Evolutionary conservation across 768 basidiomycete genomes (phyloP), one percentile per base, ranked within the genome.

Genomic region (Lactarius evosmus): DNA sequence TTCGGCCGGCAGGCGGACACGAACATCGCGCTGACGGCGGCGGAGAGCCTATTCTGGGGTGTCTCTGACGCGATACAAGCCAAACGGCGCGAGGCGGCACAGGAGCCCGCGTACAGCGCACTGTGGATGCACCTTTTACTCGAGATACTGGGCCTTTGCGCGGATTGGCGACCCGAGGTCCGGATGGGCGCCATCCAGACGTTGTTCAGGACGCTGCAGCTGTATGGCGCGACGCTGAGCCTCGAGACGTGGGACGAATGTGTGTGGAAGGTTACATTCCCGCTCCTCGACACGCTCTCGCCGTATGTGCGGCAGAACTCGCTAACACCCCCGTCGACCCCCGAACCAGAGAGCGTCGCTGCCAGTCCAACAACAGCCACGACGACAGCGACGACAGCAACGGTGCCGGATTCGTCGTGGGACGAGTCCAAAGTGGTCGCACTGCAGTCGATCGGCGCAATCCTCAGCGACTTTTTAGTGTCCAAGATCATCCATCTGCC

Each of bases 111-210:
- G 68, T 93, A 93, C 70, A 92, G 87, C 70, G 83, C 85, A 2
- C 75, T 98, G n/a, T 99, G 96, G 96, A 92, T 97, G 85, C 89
- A 87, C 74, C 82, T 98, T 6, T 78, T 98, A 3, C 77, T 86
- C 7, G 91, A 95, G 73, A 84, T 98, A 2, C 81, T 95, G 4
- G 86, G 87, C 1, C 78, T 98, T 2, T 93, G 92, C 66, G 83
- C 85, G 2, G 96, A 98, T 70, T 71, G 82, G 0, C 83, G 96
- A 34, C 85, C 88, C 22, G 95, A 99, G 72, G 93, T 96, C 0
- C 84, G 95, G 19, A 89, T 91, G 67, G 93, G 93, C 1, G 95
- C 96, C 11, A 95, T 98, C 51, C 95, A 97, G 74, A 98, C 95
- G 2, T 73, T 99, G 58, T 98, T 97, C 76, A 83, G 95, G 54